Conservation (phyloP, 164 flowering plant genomes). For the Dillenia turbinata region DNA sequence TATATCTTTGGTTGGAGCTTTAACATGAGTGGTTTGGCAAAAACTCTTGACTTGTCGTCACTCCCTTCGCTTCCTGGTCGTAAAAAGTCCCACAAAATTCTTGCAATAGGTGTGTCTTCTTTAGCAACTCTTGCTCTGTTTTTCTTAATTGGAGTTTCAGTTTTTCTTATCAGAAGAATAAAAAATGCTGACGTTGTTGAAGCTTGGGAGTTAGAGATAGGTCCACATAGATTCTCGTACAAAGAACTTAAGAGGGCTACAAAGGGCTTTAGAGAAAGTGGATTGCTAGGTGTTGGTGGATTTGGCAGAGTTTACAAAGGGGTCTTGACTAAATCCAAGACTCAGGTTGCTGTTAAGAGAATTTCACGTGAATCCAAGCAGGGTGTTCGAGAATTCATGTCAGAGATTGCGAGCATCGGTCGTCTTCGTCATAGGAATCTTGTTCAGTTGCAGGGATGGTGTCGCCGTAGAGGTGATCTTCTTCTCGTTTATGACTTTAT, state of each 20-base stretch:
- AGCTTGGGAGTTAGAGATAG: constrained; percentile 51
- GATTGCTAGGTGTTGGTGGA: constrained; percentile 55
- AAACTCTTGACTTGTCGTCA: constrained; percentile 26
- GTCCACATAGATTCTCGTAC: constrained; percentile 53
- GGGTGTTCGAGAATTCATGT: constrained; percentile 52
- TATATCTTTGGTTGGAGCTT: constrained; percentile 66
- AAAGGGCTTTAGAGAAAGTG: constrained; percentile 36
- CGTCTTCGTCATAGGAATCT: constrained; percentile 62
- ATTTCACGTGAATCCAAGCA: constrained; percentile 55
- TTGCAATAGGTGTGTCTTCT: constrained; percentile 24
- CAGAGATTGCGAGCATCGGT: constrained; percentile 58
- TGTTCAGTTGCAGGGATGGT: constrained; percentile 58
- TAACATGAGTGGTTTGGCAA: constrained; percentile 36
- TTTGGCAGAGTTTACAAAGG: constrained; percentile 63
- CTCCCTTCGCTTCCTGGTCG: constrained; percentile 42
- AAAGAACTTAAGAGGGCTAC: constrained; percentile 51
- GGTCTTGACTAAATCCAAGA: constrained; percentile 30
- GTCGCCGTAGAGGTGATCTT: constrained; percentile 39
- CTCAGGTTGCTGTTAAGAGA: constrained; percentile 53
- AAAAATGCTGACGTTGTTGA: constrained; percentile 48
- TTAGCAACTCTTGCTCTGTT: constrained; percentile 17
- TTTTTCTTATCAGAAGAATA: constrained; percentile 26
- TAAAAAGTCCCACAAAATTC: constrained; percentile 19
- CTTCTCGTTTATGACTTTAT: constrained; percentile 65
- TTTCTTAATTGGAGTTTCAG: background rate